Conservation (phyloP, 148 eudicot species). For the Limonium bicolor region DNA sequence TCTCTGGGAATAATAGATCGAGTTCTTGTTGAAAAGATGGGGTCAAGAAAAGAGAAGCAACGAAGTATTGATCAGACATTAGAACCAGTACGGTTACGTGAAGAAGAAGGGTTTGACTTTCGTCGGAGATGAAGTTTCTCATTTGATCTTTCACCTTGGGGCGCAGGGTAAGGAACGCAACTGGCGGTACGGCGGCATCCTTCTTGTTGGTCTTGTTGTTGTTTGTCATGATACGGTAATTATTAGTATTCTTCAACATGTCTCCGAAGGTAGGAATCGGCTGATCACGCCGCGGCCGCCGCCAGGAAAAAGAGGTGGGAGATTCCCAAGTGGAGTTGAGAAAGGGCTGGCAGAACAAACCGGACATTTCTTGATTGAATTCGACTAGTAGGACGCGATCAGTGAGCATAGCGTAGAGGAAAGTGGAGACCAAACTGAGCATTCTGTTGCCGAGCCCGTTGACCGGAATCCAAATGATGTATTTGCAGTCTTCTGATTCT, state of each 20-base stretch:
- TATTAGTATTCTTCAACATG: constrained; percentile 23
- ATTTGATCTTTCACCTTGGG: constrained; percentile 37
- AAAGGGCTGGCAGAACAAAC: constrained; percentile 71
- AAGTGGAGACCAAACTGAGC: constrained; percentile 44
- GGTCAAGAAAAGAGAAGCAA: constrained; percentile 50
- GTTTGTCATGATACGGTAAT: not conserved
- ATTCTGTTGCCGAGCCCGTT: constrained; percentile 66
- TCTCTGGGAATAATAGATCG: constrained; percentile 33
- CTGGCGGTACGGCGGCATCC: constrained; percentile 15
- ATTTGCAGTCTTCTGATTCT: constrained; percentile 25
- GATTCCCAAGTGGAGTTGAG: constrained; percentile 47
- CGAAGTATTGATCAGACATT: constrained; percentile 41
- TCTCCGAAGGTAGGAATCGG: constrained; percentile 20
- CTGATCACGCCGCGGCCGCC: constrained; percentile 18
- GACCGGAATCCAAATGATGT: constrained; percentile 47
- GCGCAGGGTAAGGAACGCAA: constrained; percentile 30
- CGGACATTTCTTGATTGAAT: constrained; percentile 28
- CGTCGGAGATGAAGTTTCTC: constrained; percentile 54
- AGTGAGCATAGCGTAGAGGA: constrained; percentile 64
- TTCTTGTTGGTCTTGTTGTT: too few species aligned
- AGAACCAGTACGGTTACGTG: constrained; percentile 40
- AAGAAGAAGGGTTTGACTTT: constrained; percentile 31
- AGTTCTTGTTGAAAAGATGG: constrained; percentile 40
- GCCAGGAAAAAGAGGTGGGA: constrained; percentile 41
- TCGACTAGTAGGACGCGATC: constrained; percentile 52